Conservation (phyloP, 306 rosid genomes). For the Dryas drummondii region DNA sequence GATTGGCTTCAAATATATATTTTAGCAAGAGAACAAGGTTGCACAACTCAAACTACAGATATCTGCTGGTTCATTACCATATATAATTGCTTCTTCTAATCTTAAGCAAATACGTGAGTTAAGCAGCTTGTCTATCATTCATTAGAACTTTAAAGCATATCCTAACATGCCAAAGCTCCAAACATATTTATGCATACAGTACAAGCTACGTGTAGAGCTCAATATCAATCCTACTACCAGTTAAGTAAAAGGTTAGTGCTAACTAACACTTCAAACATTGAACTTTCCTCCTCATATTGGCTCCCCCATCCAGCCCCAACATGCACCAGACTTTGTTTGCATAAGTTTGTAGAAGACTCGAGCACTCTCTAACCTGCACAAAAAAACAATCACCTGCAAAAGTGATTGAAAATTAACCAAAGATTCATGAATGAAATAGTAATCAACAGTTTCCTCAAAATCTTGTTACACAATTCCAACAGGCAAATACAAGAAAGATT, state of each 20-base stretch:
- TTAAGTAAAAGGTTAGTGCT: neutral
- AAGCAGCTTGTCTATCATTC: neutral
- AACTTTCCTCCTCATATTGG: too few species aligned
- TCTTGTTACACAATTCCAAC: neutral
- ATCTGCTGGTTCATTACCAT: neutral
- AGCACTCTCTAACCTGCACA: neutral
- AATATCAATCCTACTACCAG: neutral
- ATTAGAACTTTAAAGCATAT: neutral
- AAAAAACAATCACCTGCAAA: neutral
- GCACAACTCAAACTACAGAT: neutral
- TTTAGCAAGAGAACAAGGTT: neutral
- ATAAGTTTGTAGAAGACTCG: neutral
- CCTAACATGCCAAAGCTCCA: neutral
- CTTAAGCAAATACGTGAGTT: too few species aligned
- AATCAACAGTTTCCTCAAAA: neutral
- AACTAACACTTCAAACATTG: too few species aligned
- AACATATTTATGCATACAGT: too few species aligned
- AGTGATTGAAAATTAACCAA: neutral
- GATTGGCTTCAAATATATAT: neutral
- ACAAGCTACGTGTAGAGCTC: neutral
- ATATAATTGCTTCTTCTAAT: too few species aligned
- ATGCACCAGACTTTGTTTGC: neutral
- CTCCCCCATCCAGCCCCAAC: neutral
- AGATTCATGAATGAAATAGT: neutral
- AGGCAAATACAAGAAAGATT: neutral